Base-by-base conservation (phyloP, 1,284 basidiomycete genomes). In the Lentinula novae-zelandiae region DNA sequence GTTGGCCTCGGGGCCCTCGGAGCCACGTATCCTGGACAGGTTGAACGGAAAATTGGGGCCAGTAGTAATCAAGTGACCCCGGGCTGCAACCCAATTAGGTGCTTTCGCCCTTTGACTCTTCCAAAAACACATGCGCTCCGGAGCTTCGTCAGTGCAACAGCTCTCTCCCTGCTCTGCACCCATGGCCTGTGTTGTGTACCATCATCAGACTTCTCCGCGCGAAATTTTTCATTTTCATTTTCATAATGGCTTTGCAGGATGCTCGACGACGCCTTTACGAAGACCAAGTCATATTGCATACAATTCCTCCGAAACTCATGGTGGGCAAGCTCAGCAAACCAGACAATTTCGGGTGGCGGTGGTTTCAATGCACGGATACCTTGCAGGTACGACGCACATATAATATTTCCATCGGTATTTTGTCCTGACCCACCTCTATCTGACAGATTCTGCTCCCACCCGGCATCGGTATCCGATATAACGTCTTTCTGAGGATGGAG, bases 261-360 rank as follows among this genome's bases (percentile, higher is more conserved):
- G 53, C 52, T 50, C 42, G 59, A 8, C 36, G 56, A 2, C 52
- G 53, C 31, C n/a, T 60, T 7, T 49, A 60, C 42, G 59, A 55
- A 55, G 59, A 60, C 20, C 31, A 56, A 13, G 34, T 55, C 27
- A 50, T 60, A 39, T 38, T 55, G 33, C 36, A 38, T 55, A 5
- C 44, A 31, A 7, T 20, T 9, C 1, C 53, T 9, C 46, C 36
- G 12, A 40, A 50, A 7, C 33, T 60, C 27, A 7, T 22, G 1
- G 46, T 60, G 39, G 59, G 59, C 15, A 31, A 55, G 39, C 17
- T 60, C 4, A 15, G 53, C 17, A n/a, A 15, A 17, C 52, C 53
- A n/a, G 59, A 60, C 48, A 22, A 22, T 22, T 33, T 54, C 36
- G 59, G 59, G 15, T 60, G 59, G 59, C 22, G 52, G 12, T 60